Evolutionary conservation across 345 rosid genomes (phyloP).

Genomic region (Syzygium aqueum): DNA sequence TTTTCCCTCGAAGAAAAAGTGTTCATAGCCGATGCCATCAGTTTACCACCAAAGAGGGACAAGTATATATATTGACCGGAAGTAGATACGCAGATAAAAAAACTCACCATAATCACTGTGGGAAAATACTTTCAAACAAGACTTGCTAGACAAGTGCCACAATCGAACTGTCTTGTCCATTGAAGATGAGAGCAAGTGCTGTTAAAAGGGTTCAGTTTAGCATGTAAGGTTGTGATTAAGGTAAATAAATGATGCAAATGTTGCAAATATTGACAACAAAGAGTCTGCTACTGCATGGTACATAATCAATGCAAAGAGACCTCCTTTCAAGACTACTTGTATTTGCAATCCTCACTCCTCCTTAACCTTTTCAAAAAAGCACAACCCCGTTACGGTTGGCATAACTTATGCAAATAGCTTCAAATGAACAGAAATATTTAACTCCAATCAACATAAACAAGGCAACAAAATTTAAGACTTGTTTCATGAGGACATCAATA

Average conservation of each 20-base stretch:
- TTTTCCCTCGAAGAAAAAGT: neutral
- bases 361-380: neutral
- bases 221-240: neutral
- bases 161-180: slow-evolving; percentile 98
- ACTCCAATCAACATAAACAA: neutral
- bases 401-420: neutral
- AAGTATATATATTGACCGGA: neutral
- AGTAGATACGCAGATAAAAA: neutral
- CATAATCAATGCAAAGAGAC: neutral
- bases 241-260: neutral
- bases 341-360: neutral
- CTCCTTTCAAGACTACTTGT: neutral
- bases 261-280: neutral
- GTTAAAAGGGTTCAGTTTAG: slow-evolving; percentile 14
- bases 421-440: neutral
- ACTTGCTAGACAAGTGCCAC: slow-evolving; percentile 79
- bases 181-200: slow-evolving; percentile 92
- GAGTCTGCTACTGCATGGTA: neutral
- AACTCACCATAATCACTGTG: slow-evolving; percentile 89
- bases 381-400: neutral
- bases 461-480: neutral
- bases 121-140: slow-evolving; percentile 81
- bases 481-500: neutral
- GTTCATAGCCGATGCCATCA: neutral
- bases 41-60: neutral